These are phyloP conservation scores for Myxozyma geophila DNA, from an alignment of 805 yeast species.

Conservation along the genomic window DNA sequence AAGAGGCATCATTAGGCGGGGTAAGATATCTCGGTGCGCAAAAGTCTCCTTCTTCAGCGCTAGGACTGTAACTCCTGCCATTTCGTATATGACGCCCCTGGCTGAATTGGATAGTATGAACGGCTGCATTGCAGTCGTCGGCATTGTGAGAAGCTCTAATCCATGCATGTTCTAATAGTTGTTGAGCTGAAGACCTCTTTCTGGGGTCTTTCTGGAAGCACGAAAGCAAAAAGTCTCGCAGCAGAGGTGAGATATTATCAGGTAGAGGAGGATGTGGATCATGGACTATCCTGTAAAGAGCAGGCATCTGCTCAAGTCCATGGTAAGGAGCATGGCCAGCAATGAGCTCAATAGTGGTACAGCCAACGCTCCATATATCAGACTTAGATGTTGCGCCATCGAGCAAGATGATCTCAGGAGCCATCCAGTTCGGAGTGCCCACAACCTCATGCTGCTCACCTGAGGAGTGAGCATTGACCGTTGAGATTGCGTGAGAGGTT, in stretches of 20 bases:
- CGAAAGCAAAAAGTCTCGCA: conserved; percentile 62
- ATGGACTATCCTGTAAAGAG: conserved; percentile 80
- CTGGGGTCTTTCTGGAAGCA: conserved; percentile 76
- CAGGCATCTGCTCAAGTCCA: conserved; percentile 73
- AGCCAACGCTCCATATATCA: conserved; percentile 81
- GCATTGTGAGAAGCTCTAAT: conserved; percentile 13
- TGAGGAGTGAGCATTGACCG: conserved; percentile 26
- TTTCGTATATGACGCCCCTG: background rate
- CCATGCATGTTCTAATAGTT: conserved; percentile 57
- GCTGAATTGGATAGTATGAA: background rate
- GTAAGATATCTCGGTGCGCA: background rate
- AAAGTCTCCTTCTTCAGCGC: conserved; percentile 2
- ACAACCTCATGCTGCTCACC: conserved; percentile 44
- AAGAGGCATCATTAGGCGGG: background rate
- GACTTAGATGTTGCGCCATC: conserved; percentile 87
- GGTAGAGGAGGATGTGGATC: conserved; percentile 77
- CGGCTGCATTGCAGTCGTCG: conserved; percentile 14
- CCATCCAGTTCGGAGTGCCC: conserved; percentile 99
- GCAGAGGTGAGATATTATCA: conserved; percentile 47
- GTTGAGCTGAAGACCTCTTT: conserved; percentile 59
- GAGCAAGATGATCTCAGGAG: conserved; percentile 88
- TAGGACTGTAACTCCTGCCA: background rate
- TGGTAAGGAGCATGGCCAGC: conserved; percentile 84
- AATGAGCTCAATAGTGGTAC: conserved; percentile 86
- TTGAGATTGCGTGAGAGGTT: conserved; percentile 45